Evolutionary conservation across 805 yeast genomes (phyloP), one percentile per base, ranked within the genome.

Genomic region (Lachancea fermentati): DNA sequence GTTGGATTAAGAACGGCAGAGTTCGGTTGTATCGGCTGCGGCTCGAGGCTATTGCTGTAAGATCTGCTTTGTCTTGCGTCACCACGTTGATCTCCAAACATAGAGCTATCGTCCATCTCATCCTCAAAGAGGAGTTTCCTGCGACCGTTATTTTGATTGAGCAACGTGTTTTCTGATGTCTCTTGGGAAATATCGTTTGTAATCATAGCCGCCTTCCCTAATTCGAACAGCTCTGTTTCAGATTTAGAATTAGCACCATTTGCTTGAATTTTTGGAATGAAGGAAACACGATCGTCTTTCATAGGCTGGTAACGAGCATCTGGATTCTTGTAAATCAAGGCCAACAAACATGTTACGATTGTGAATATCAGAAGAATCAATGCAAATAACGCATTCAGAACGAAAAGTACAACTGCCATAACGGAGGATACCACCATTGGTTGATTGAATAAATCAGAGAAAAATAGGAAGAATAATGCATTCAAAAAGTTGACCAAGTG

Each of bases 271-370:
- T 81, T 73, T 47, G 89, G 89, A 57, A 93, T 85, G 62, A 93
- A 93, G n/a, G 96, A 85, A 37, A 85, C 93, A 60, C 98, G 78
- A 59, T 93, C 98, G 63, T 93, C 98, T 53, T 83, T 84, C 83
- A 91, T 84, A 46, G 96, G 97, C 67, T 87, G 91, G 68, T 93
- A 93, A 52, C 95, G 76, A 7, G 91, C 78, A 64, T 93, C 98
- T 39, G 98, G 97, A 62, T 93, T 88, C 71, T 84, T 87, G 62
- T 84, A 81, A 24, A 89, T 50, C 53, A 93, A 63, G 0, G 96
- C 96, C 63, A 87, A 68, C 4, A 80, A 69, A 67, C 97, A 89
- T 1, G 96, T 85, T 29, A 88, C 78, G 52, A 93, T 79, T 34
- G 96, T 88, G 72, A 89, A 81, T 36, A 93, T 68, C 58, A 93